Evolutionary conservation across 2,329 filamentous ascomycete genomes (phyloP).

Genomic region (Peltaster fructicola): DNA sequence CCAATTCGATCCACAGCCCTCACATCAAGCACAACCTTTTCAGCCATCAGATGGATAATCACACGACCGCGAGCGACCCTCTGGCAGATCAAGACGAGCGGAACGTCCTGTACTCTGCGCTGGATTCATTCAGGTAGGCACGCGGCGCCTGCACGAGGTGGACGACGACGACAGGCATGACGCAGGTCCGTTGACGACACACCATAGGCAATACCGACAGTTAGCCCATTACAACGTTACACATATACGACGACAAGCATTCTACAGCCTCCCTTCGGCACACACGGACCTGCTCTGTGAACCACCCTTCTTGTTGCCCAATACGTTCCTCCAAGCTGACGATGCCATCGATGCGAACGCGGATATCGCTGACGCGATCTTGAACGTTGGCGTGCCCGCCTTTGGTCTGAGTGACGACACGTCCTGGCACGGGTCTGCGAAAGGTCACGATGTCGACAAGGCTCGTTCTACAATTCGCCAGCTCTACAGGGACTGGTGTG

Average conservation of each 20-base stretch:
- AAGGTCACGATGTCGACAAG: conserved; percentile 65
- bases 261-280: conserved; percentile 70
- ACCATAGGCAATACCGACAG: conserved; percentile 47
- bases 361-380: conserved; percentile 61
- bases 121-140: conserved; percentile 77
- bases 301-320: conserved; percentile 66
- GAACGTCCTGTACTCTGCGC: conserved; percentile 57
- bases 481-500: conserved; percentile 88
- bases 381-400: conserved; percentile 47
- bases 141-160: too few species aligned
- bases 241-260: conserved; percentile 74
- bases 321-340: conserved; percentile 63
- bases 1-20: too few species aligned
- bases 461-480: conserved; percentile 83
- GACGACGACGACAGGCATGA: too few species aligned
- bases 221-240: conserved; percentile 80
- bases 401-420: conserved; percentile 40
- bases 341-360: conserved; percentile 80
- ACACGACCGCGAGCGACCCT: too few species aligned
- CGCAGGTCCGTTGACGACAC: too few species aligned
- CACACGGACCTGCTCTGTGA: conserved; percentile 72
- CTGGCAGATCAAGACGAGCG: conserved; percentile 64
- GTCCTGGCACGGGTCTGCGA: conserved; percentile 55
- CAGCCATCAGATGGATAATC: too few species aligned
- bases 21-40: too few species aligned